Evolutionary conservation across 345 rosid species (phyloP).

Genomic region (Rhizophora apiculata): DNA sequence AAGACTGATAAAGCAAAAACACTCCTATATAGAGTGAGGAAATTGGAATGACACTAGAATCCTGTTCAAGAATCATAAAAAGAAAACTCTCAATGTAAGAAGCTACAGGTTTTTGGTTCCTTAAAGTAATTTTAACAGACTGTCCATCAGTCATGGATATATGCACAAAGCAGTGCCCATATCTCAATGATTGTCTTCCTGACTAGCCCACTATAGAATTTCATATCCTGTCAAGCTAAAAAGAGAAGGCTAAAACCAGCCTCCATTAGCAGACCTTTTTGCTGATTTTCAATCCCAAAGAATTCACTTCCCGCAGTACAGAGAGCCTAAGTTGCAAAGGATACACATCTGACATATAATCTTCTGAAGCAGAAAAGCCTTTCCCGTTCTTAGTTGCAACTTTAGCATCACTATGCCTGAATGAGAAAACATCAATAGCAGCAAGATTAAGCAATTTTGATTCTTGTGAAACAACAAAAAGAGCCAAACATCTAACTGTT

Average conservation of each 20-base stretch:
- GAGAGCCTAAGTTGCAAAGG: slow-evolving; percentile 87
- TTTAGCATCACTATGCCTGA: slow-evolving; percentile 82
- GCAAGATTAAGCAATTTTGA: slow-evolving; percentile 4
- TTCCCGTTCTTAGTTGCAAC: slow-evolving; percentile 58
- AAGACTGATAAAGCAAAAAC: slow-evolving; percentile 1
- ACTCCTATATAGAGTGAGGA: background rate
- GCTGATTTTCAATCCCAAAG: slow-evolving; percentile 77
- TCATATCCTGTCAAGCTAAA: slow-evolving; percentile 1
- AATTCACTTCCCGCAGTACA: slow-evolving; percentile 55
- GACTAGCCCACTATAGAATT: background rate
- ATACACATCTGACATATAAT: slow-evolving; percentile 91
- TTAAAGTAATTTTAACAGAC: background rate
- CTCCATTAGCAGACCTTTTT: slow-evolving; percentile 57
- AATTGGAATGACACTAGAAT: background rate
- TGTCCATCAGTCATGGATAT: background rate
- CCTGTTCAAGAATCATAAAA: background rate
- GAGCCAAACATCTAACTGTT: background rate
- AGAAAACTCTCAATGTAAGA: background rate
- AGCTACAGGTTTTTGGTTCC: background rate
- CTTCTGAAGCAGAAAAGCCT: slow-evolving; percentile 74
- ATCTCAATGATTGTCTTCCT: too few relatives aligned
- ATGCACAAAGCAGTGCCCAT: too few relatives aligned
- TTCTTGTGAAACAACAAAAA: slow-evolving; percentile 3
- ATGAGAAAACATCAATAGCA: slow-evolving; percentile 18
- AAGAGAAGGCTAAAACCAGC: slow-evolving; percentile 2